Percentiles rank a stretch among this genome's conserved stretches.
These are phyloP conservation scores for Pyrenochaeta sp. DNA, from an alignment of 2,329 filamentous ascomycete species.

Conservation along the genomic window DNA sequence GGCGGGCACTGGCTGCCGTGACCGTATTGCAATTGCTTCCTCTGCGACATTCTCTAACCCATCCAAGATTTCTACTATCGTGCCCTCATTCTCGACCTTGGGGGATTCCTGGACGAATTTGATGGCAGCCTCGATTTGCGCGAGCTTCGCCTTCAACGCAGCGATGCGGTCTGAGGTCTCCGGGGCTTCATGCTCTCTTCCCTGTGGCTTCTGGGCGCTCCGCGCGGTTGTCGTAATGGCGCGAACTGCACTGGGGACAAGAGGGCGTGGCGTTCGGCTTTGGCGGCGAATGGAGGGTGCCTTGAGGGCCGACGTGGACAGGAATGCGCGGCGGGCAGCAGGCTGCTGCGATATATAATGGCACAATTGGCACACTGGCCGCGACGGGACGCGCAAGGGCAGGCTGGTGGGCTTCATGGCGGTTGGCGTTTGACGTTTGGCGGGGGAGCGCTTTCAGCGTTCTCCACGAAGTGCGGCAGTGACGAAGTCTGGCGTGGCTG, in stretches of 20 bases:
- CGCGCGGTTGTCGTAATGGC: constrained; percentile 27
- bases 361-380: constrained; percentile 44
- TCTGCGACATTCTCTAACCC: constrained; percentile 32
- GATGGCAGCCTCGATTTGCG: constrained; percentile 36
- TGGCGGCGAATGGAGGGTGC: constrained; percentile 35
- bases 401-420: constrained; percentile 39
- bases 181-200: constrained; percentile 13
- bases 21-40: constrained; percentile 38
- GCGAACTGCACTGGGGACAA: constrained; percentile 24
- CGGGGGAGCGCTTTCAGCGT: constrained; percentile 2
- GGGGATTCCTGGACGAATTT: constrained; percentile 32
- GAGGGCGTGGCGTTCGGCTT: constrained; percentile 22
- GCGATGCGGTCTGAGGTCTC: constrained; percentile 29
- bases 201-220: constrained; percentile 21
- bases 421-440: no score
- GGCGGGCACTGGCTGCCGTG: constrained; percentile 28
- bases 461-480: constrained; percentile 24
- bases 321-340: constrained; percentile 35
- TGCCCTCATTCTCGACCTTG: constrained; percentile 35
- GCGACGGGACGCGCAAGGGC: constrained; percentile 37
- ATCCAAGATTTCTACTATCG: constrained; percentile 28
- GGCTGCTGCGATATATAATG: constrained; percentile 41
- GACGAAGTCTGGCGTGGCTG: constrained; percentile 28
- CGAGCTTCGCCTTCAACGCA: constrained; percentile 29
- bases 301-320: constrained; percentile 30